These are phyloP conservation scores for Magnaporthales sp. DNA, from an alignment of 2,329 filamentous ascomycete genomes.

Conservation along the genomic window DNA sequence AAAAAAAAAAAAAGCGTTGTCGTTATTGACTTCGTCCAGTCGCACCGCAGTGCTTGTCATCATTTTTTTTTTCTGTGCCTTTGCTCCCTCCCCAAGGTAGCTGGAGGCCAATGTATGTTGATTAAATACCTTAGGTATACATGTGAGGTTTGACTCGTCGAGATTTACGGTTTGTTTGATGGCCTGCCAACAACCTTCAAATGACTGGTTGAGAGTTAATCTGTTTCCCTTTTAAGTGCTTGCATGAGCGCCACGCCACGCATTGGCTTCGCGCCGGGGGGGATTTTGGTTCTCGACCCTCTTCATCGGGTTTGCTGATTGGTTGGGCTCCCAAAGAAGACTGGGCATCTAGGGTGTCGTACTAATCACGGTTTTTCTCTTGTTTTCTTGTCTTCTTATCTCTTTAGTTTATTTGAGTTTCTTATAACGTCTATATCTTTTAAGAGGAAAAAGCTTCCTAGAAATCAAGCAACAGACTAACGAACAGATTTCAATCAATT, in stretches of 20 bases:
- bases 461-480: not conserved
- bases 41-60: too few species aligned
- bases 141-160: not conserved
- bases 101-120: not conserved
- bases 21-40: too few species aligned
- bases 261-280: not conserved
- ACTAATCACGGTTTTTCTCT: not conserved
- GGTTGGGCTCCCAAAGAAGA: not conserved
- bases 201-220: not conserved
- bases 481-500: not conserved
- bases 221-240: not conserved
- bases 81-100: too few species aligned
- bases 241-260: not conserved
- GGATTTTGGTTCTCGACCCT: not conserved
- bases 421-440: too few species aligned
- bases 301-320: not conserved
- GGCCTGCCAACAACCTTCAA: not conserved
- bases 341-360: not conserved
- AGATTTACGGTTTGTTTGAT: not conserved
- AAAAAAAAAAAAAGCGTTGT: too few species aligned
- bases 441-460: not conserved
- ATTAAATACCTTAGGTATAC: too few species aligned
- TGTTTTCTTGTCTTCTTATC: too few species aligned
- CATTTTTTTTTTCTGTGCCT: not conserved
- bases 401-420: too few species aligned